Percentiles rank a stretch among this genome's conserved stretches.
Evolutionary conservation across 768 basidiomycete species (phyloP).

Genomic region (Mycena kentingensis): DNA sequence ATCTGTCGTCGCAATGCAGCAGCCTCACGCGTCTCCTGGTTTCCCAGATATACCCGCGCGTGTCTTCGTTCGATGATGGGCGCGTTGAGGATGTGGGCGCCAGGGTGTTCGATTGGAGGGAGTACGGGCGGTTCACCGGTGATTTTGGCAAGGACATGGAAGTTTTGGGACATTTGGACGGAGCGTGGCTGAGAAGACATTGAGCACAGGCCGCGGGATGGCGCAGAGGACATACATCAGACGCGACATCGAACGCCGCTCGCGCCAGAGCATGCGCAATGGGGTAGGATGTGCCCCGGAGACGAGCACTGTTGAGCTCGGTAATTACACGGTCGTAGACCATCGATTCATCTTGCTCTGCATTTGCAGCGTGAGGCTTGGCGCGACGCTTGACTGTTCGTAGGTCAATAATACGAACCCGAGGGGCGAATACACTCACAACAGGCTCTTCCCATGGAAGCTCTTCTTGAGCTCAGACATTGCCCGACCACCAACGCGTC

Average conservation of each 20-base stretch:
- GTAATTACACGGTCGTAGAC: constrained; percentile 84
- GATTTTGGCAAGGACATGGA: constrained; percentile 75
- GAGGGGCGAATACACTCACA: constrained; percentile 37
- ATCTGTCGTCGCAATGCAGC: constrained; percentile 69
- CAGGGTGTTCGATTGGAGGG: constrained; percentile 75
- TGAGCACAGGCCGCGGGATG: neutral
- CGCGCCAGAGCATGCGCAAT: constrained; percentile 72
- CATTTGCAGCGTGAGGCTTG: constrained; percentile 72
- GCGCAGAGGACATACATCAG: constrained; percentile 49
- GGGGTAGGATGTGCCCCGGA: constrained; percentile 73
- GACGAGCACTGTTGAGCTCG: constrained; percentile 73
- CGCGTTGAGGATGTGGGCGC: constrained; percentile 81
- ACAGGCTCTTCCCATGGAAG: constrained; percentile 55
- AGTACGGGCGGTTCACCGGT: constrained; percentile 74
- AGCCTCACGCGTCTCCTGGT: constrained; percentile 65
- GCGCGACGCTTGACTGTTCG: constrained; percentile 39
- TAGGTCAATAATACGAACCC: constrained; percentile 1
- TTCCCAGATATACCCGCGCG: constrained; percentile 75
- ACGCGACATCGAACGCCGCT: constrained; percentile 59
- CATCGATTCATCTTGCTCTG: constrained; percentile 97
- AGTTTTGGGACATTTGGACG: constrained; percentile 66
- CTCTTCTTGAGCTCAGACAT: constrained; percentile 64
- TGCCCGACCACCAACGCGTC: constrained; percentile 54
- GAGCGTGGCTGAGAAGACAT: constrained; percentile 43
- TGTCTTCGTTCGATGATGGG: constrained; percentile 81